Conservation (phyloP, 352 stramenopile genomes). For the Pythium aphanidermatum region DNA sequence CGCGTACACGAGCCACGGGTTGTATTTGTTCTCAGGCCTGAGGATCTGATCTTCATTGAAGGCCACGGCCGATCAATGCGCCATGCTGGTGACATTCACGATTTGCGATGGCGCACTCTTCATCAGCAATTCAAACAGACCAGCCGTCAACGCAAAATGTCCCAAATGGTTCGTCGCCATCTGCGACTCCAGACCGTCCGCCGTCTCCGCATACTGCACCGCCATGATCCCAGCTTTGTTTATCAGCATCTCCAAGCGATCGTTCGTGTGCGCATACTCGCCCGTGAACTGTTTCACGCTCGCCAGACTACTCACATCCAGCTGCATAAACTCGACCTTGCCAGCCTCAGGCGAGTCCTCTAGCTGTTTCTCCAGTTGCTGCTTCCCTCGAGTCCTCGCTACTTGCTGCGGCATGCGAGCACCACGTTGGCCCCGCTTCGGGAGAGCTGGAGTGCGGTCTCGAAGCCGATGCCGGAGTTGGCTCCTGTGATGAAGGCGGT, state of each 20-base stretch:
- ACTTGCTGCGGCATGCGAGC: constrained; percentile 30
- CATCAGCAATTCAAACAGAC: constrained; percentile 75
- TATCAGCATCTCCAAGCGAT: constrained; percentile 19
- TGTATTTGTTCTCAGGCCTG: constrained; percentile 26
- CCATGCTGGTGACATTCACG: constrained; percentile 46
- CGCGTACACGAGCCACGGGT: constrained; percentile 24
- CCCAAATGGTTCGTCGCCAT: constrained; percentile 27
- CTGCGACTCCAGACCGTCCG: constrained; percentile 18
- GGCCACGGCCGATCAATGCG: constrained; percentile 32
- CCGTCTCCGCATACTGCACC: constrained; percentile 8
- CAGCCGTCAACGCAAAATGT: constrained; percentile 16
- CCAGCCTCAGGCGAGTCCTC: not conserved
- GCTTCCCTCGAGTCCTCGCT: constrained; percentile 5
- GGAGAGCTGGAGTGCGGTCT: constrained; percentile 33
- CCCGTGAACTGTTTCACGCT: constrained; percentile 9
- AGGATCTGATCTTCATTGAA: constrained; percentile 30
- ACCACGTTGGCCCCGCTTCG: constrained; percentile 41
- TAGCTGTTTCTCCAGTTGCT: constrained; percentile 4
- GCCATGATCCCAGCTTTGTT: constrained; percentile 24
- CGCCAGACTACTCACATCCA: constrained; percentile 9
- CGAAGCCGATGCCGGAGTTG: constrained; percentile 38
- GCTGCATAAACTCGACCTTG: constrained; percentile 11
- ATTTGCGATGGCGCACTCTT: constrained; percentile 26
- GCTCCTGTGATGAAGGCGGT: constrained; percentile 16
- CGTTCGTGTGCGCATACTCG: constrained; percentile 5